A percentile compares a stretch with the other conserved stretches of the same genome.
Conservation (phyloP, 768 basidiomycete genomes). For the Lactarius hengduanensis region DNA sequence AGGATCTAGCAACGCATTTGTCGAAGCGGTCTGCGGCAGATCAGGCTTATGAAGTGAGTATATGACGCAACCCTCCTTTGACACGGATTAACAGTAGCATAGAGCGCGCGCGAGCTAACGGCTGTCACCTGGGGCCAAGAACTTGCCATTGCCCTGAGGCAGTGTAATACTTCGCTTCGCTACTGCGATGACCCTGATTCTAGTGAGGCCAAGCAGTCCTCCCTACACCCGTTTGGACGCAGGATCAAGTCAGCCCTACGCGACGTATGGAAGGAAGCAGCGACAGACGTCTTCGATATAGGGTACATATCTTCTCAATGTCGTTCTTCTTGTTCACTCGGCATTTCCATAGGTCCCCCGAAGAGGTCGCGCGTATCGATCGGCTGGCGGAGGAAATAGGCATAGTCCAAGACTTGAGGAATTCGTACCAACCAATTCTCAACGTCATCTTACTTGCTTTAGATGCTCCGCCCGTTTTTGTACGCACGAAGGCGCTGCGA, state of each 20-base stretch:
- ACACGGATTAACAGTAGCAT: conserved; percentile 17
- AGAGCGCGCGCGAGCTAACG: conserved; percentile 85
- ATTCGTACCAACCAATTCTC: conserved; percentile 82
- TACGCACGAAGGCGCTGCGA: conserved; percentile 91
- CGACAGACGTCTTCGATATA: conserved; percentile 75
- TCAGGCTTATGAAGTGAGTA: conserved; percentile 73
- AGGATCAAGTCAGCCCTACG: conserved; percentile 63
- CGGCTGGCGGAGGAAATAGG: conserved; percentile 73
- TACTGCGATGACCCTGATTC: conserved; percentile 37
- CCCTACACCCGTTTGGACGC: conserved; percentile 49
- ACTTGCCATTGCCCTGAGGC: conserved; percentile 64
- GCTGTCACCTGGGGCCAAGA: conserved; percentile 82
- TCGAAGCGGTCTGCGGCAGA: conserved; percentile 72
- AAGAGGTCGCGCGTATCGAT: conserved; percentile 69
- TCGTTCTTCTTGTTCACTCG: neutral
- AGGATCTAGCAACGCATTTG: conserved; percentile 65
- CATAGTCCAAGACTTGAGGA: conserved; percentile 68
- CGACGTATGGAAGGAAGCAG: conserved; percentile 69
- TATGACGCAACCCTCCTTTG: neutral
- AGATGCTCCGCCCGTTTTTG: conserved; percentile 84
- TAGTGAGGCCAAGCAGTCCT: conserved; percentile 30
- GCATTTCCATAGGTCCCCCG: conserved; percentile 52
- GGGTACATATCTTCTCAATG: conserved; percentile 50
- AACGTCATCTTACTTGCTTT: conserved; percentile 74
- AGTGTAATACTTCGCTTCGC: conserved; percentile 51